Percentiles rank a stretch among this genome's conserved stretches.
Conservation (phyloP, 768 basidiomycete genomes). For the Guyanaporus albipodus region DNA sequence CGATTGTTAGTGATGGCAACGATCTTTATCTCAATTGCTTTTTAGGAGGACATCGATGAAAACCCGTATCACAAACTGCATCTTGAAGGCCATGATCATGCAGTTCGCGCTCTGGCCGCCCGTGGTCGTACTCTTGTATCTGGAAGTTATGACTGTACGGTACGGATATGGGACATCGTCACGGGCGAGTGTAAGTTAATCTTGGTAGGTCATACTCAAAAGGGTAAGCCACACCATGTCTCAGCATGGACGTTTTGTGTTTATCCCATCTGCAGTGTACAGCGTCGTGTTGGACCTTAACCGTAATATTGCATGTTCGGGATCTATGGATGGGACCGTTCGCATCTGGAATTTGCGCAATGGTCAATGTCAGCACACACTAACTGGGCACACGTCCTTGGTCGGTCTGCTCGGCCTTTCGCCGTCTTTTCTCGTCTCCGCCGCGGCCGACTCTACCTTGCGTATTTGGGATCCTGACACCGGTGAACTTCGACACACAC, state of each 20-base stretch:
- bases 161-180: constrained; percentile 93
- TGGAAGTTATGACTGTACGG: constrained; percentile 93
- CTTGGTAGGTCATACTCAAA: constrained; percentile 84
- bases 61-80: constrained; percentile 90
- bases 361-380: constrained; percentile 73
- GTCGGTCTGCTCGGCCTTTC: constrained; percentile 92
- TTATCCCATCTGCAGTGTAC: constrained; percentile 60
- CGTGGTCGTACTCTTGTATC: constrained; percentile 87
- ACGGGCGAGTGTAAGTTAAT: constrained; percentile 78
- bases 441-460: constrained; percentile 93
- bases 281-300: constrained; percentile 86
- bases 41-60: constrained; percentile 58
- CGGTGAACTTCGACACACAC: constrained; percentile 73
- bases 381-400: constrained; percentile 91
- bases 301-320: constrained; percentile 90
- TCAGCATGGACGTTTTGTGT: background rate
- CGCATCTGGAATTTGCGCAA: constrained; percentile 88
- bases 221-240: constrained; percentile 50
- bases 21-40: constrained; percentile 8
- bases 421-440: constrained; percentile 87
- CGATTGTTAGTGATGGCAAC: background rate
- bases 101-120: constrained; percentile 89
- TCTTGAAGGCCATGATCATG: constrained; percentile 86
- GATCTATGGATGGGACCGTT: constrained; percentile 97
- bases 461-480: constrained; percentile 91